Percentiles rank a stretch among this genome's conserved stretches.
phyloP scores from a whole-genome alignment of 495 filamentous ascomycete genomes.

The Lasiosphaeria hispida region DNA sequence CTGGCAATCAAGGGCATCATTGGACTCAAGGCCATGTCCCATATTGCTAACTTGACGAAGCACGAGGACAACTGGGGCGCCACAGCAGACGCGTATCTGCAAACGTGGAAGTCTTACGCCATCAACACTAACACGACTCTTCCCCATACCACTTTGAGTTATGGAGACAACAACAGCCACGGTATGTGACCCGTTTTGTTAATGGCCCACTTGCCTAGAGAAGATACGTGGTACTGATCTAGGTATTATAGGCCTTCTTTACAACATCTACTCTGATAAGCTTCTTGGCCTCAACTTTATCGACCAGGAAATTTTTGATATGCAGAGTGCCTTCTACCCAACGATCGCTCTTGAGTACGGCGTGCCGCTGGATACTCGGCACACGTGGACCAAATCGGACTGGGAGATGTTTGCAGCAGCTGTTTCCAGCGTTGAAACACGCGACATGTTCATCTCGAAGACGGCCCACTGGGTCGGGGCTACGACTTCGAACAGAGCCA shows the following conservation, averaged over 20 bases:
- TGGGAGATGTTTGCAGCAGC: constrained; percentile 87
- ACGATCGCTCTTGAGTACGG: constrained; percentile 70
- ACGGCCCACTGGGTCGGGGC: constrained; percentile 76
- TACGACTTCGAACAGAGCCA: constrained; percentile 66
- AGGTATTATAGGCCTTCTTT: constrained; percentile 64
- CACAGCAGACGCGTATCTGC: constrained; percentile 69
- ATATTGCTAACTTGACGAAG: constrained; percentile 63
- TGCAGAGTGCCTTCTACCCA: constrained; percentile 79
- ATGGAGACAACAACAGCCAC: constrained; percentile 41
- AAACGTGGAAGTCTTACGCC: constrained; percentile 70
- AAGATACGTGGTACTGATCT: constrained; percentile 42
- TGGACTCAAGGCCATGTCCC: constrained; percentile 89
- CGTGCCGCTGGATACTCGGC: constrained; percentile 79
- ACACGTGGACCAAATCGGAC: constrained; percentile 81
- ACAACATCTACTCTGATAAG: constrained; percentile 82
- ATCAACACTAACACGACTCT: constrained; percentile 64
- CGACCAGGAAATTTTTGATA: constrained; percentile 69
- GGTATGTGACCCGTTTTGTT: constrained; percentile 18
- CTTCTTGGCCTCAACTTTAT: constrained; percentile 70
- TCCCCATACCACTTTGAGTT: constrained; percentile 71
- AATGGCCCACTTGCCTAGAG: not conserved
- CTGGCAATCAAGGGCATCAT: constrained; percentile 92
- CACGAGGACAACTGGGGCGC: constrained; percentile 59
- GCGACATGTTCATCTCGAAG: constrained; percentile 63
- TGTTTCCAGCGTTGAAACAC: constrained; percentile 58